Evolutionary conservation across 2,329 filamentous ascomycete species (phyloP).

Genomic region (Helotiales sp.): DNA sequence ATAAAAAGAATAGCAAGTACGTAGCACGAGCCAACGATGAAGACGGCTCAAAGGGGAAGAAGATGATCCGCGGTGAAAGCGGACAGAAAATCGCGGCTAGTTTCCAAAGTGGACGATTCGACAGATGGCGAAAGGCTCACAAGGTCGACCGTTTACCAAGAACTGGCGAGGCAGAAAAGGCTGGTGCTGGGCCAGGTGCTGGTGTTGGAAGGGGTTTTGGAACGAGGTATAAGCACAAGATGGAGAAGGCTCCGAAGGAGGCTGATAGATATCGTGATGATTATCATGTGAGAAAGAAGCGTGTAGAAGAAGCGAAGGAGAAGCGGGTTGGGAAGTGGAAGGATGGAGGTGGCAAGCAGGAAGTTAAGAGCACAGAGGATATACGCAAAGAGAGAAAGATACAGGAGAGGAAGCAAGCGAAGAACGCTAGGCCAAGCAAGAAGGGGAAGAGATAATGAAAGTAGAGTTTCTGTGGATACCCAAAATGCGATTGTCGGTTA

Average conservation of each 20-base stretch:
- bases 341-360: constrained; percentile 71
- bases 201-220: constrained; percentile 42
- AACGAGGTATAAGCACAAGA: constrained; percentile 79
- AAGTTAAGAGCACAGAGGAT: constrained; percentile 80
- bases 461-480: constrained; percentile 6
- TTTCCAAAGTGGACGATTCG: constrained; percentile 92
- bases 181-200: constrained; percentile 35
- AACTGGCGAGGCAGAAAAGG: constrained; percentile 76
- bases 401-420: constrained; percentile 74
- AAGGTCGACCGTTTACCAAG: constrained; percentile 76
- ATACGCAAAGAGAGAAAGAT: constrained; percentile 80
- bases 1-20: constrained; percentile 96
- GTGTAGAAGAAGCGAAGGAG: constrained; percentile 82
- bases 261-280: constrained; percentile 92
- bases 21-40: constrained; percentile 90
- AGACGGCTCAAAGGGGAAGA: constrained; percentile 74
- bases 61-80: constrained; percentile 82
- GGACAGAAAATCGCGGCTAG: constrained; percentile 94
- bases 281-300: constrained; percentile 87
- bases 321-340: constrained; percentile 74
- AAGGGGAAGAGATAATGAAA: constrained; percentile 42
- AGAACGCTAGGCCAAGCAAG: constrained; percentile 81
- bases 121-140: constrained; percentile 86
- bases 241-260: constrained; percentile 85
- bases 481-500: not conserved